Base-by-base conservation (phyloP, 306 rosid species). In the Calophaca sinica region DNA sequence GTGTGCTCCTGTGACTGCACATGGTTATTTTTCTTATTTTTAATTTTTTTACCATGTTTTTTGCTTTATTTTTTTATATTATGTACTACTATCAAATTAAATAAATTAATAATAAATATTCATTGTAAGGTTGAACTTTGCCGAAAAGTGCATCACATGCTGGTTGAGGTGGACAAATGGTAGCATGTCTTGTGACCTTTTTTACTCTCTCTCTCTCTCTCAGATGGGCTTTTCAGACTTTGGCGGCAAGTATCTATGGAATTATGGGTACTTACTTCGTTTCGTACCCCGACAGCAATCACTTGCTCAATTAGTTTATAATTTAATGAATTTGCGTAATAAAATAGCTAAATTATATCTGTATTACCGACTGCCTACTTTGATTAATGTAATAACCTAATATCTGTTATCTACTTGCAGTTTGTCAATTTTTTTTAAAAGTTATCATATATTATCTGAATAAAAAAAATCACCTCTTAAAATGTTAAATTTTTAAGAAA, bases 61-160 rank as follows among this genome's bases (percentile, higher is more conserved):
- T 10, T 62, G 7, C 7, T 13, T 36, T 36, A 7, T 42, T 7
- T 50, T 36, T 33, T 59, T 59, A 12, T 33, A 20, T 11, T 59
- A 28, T 28, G 26, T 33, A 20, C 11, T 59, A 28, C 28, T 59
- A 5, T 59, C 13, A 59, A 53, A 15, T 38, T 38, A 38, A 38
- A 62, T 62, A 9, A 41, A 20, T 20, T 20, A 20, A 20, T 20
- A 20, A 41, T 57, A 55, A 58, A 65, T 31, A 45, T 55, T 77
- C 42, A 35, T 9, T 71, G 48, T n/a, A 39, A 57, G 67, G 75
- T 67, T 60, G 73, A 64, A 82, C 45, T 78, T 78, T 73, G 11
- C 10, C 6, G 58, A 73, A 82, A 82, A 78, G 86, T 78, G 83
- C 80, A 82, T 68, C 80, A 74, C 68, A 55, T 68, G 70, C 12